Conservation (phyloP, 2,329 filamentous ascomycete genomes). For the Zelopaecilomyces penicillatus region DNA sequence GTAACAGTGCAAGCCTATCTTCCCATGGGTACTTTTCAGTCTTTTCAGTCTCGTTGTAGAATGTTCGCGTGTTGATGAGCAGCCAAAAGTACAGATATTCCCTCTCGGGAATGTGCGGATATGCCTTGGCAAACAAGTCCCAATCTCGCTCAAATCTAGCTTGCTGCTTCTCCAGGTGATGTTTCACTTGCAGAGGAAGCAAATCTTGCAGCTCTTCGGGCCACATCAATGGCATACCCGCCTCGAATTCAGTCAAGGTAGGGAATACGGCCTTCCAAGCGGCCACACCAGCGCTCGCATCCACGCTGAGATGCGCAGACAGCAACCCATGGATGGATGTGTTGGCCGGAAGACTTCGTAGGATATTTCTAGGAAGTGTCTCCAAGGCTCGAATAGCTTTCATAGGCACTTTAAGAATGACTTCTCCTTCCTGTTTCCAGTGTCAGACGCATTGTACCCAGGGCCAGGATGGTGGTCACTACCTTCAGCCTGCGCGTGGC, state of each 20-base stretch:
- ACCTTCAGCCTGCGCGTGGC: conserved; percentile 57
- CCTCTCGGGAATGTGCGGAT: conserved; percentile 21
- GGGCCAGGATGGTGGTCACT: conserved; percentile 10
- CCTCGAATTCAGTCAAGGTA: conserved; percentile 46
- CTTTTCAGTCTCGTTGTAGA: conserved; percentile 3
- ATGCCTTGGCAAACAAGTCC: conserved; percentile 22
- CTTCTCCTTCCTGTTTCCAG: conserved; percentile 34
- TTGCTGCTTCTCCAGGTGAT: conserved; percentile 46
- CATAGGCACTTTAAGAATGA: conserved; percentile 57
- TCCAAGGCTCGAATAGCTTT: conserved; percentile 56
- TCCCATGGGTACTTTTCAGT: conserved; percentile 8
- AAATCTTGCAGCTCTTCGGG: conserved; percentile 33
- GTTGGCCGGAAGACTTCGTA: conserved; percentile 40
- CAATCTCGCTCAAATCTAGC: conserved; percentile 34
- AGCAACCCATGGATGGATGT: conserved; percentile 64
- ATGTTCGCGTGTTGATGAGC: conserved; percentile 5
- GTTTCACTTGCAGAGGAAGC: conserved; percentile 35
- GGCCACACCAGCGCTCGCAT: conserved; percentile 37
- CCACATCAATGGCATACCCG: conserved; percentile 36
- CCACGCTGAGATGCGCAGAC: conserved; percentile 57
- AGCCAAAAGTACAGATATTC: conserved; percentile 5
- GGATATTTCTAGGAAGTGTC: conserved; percentile 47
- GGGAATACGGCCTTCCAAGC: conserved; percentile 64
- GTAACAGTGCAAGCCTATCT: conserved; percentile 5
- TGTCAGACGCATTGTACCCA: background rate